Evolutionary conservation across 495 filamentous ascomycete genomes (phyloP), one percentile per base, ranked within the genome.

Genomic region (Podospora didyma): DNA sequence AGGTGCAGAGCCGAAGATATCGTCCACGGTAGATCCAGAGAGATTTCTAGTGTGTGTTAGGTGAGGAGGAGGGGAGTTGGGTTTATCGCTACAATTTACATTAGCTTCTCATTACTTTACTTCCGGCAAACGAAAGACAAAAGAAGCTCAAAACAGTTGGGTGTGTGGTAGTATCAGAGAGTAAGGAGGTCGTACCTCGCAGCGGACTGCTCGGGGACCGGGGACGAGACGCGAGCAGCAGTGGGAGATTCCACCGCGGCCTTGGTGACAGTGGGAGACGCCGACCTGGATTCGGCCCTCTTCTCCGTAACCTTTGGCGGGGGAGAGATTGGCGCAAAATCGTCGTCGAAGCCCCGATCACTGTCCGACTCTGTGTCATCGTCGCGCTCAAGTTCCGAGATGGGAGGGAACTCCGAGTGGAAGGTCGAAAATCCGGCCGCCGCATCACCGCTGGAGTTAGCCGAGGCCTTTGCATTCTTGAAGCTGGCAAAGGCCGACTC

Each of bases 371-470:
- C 39, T 14, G 39, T 42, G 85, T 69, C 67, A 14, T 93, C 90
- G 58, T 94, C 89, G 49, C 87, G 78, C 44, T 86, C 86, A 34
- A 96, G 68, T 63, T 96, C 92, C 37, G 86, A 86, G 55, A 97
- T 96, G 1, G 94, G 94, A 34, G 95, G 95, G 73, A 97, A 97
- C 65, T 97, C 94, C n/a, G 81, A 54, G 56, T 62, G 62, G 50
- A 74, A 71, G 19, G 76, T 72, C 60, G 79, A 65, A 55, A 86
- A 83, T 5, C 67, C 68, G 57, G 72, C 75, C 49, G 65, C 65
- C 31, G 64, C 62, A 39, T 77, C 72, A 21, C 57, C 47, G 26
- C 9, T 53, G 17, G 56, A 20, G 19, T 24, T 53, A 9, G 51
- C 19, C 4, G 60, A 35, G 2, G 57, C 54, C 45, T 64, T 61